Evolutionary conservation across 2,329 filamentous ascomycete species (phyloP), one percentile per base, ranked within the genome.

Genomic region (Fusarium sp.): DNA sequence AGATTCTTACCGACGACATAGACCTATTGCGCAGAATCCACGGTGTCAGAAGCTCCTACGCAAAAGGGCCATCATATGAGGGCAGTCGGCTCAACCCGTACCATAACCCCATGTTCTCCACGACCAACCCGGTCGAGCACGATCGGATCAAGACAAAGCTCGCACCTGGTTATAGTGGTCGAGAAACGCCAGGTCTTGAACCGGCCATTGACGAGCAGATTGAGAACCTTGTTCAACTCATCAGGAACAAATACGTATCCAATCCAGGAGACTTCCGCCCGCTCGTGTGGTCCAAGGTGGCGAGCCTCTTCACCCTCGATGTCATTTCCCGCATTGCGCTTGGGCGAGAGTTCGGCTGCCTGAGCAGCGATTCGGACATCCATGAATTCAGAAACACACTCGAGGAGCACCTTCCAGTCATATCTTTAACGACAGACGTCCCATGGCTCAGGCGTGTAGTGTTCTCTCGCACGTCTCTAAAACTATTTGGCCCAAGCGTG

Each of bases 261-360:
- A 34, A 5, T 0, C 11, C 55, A 2, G 28, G 51, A 7, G 40
- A 46, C 1, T 46, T 27, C 34, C 51, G 51, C 1, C 57, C 40
- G 0, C 16, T 60, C n/a, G 31, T 46, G 3, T 28, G 15, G 18
- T 16, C 6, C 0, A 31, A 1, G 3, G 13, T 56, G 9, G 3
- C 39, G 5, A 43, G 31, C 2, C 50, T 56, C 16, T 46, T 56
- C 9, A 0, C 50, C 1, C n/a, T 60, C 7, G 50, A 60, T 15
- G 50, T 60, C 3, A 60, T 60, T 43, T 60, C 57, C 0, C 27
- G 56, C 16, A n/a, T 60, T 2, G 27, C 57, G 11, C 50, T 60
- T 2, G 50, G 57, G 12, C 6, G 15, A 9, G 57, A 56, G 12
- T 60, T 60, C 4, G 57, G 57, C 0, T 60, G 41, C 27, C 15